phyloP scores from a whole-genome alignment of 148 eudicot genomes.

The Camellia japonica region DNA sequence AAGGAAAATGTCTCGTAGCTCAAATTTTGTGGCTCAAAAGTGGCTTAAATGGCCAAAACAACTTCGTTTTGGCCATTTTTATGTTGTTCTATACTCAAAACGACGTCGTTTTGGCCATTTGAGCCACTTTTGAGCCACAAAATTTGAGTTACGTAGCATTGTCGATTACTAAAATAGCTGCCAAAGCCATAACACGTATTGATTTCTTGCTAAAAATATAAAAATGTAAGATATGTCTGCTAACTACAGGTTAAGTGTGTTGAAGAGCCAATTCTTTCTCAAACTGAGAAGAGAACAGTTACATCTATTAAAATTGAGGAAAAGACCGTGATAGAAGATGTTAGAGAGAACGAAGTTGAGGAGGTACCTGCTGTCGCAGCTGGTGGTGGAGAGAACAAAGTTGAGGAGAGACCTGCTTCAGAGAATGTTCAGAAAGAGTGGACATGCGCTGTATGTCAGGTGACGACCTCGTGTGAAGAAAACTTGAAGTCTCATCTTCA shows the following conservation, averaged over 20 bases:
- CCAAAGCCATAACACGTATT: too few relatives aligned
- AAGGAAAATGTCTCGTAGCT: too few relatives aligned
- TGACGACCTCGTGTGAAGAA: conserved; percentile 8
- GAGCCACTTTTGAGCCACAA: too few relatives aligned
- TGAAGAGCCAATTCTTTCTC: background rate
- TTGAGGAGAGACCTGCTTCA: background rate
- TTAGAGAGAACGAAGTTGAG: background rate
- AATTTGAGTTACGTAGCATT: too few relatives aligned
- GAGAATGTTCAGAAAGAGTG: conserved; percentile 23
- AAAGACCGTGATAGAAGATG: background rate
- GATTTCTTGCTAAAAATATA: too few relatives aligned
- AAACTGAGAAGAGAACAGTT: background rate
- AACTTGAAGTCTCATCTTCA: conserved; percentile 19
- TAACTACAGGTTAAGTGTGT: background rate
- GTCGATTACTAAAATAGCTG: too few relatives aligned
- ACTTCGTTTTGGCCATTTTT: too few relatives aligned
- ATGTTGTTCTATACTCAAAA: too few relatives aligned
- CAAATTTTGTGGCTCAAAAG: too few relatives aligned
- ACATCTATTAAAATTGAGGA: background rate
- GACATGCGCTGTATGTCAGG: conserved; percentile 23
- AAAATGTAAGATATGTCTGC: too few relatives aligned
- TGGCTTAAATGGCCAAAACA: too few relatives aligned
- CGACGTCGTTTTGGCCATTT: too few relatives aligned
- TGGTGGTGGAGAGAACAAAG: background rate
- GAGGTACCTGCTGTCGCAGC: background rate